Percentiles rank a stretch among this genome's conserved stretches.
Conservation (phyloP, 192 early-diverging fungal genomes). For the Backusella parvicylindrica region DNA sequence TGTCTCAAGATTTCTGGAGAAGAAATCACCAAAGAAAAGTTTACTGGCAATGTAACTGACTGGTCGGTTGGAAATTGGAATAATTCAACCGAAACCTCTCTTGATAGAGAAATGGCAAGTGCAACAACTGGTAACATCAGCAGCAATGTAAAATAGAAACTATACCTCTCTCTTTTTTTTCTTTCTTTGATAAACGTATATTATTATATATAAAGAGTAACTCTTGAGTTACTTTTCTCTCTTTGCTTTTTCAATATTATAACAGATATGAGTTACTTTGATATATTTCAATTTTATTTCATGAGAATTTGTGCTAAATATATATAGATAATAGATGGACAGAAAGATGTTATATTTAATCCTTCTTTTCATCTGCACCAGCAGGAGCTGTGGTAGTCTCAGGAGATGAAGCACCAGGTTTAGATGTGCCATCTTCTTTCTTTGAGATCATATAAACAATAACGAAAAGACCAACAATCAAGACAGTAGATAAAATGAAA, state of each 20-base stretch:
- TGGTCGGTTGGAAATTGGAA: slow-evolving; percentile 49
- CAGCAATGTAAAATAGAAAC: neutral
- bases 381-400: neutral
- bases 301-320: too few species aligned
- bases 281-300: too few species aligned
- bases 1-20: slow-evolving; percentile 68
- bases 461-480: neutral
- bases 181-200: neutral
- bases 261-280: too few species aligned
- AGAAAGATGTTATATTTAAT: too few species aligned
- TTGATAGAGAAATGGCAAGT: slow-evolving; percentile 2
- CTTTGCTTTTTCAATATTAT: too few species aligned
- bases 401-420: neutral
- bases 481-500: neutral
- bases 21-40: slow-evolving; percentile 66
- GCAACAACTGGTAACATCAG: neutral
- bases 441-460: neutral
- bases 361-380: neutral
- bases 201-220: too few species aligned
- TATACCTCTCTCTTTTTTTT: neutral
- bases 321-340: too few species aligned
- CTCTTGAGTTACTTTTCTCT: too few species aligned
- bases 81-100: neutral
- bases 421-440: neutral
- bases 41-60: slow-evolving; percentile 59